These are phyloP conservation scores for Malassezia sp. DNA, from an alignment of 1,284 basidiomycete genomes.

Conservation along the genomic window DNA sequence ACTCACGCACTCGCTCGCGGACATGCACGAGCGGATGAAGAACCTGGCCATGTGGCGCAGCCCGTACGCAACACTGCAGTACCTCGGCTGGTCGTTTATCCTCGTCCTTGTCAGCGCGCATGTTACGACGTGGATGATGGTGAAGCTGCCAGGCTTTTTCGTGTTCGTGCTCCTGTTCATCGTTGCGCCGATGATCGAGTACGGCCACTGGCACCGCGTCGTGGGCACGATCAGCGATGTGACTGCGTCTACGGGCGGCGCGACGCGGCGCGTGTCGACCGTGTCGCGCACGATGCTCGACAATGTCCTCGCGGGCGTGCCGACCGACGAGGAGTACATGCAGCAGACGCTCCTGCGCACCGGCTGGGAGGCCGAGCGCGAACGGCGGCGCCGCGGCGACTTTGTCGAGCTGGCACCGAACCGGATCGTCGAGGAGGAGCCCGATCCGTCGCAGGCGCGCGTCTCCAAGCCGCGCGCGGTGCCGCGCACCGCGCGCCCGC, in stretches of 20 bases:
- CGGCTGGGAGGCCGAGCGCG: constrained; percentile 17
- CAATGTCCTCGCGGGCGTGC: constrained; percentile 18
- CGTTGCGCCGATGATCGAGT: constrained; percentile 20
- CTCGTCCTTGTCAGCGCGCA: constrained; percentile 13
- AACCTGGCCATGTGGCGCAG: constrained; percentile 22
- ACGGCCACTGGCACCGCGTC: constrained; percentile 12
- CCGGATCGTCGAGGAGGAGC: constrained; percentile 11
- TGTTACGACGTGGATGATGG: constrained; percentile 15
- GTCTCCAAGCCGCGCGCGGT: not conserved
- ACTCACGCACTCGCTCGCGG: constrained; percentile 16
- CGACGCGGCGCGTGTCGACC: no score
- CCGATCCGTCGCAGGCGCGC: not conserved
- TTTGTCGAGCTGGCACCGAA: constrained; percentile 4
- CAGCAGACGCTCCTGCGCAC: not conserved
- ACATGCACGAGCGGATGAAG: constrained; percentile 22
- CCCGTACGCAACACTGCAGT: constrained; percentile 17
- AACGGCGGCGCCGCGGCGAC: constrained; percentile 10
- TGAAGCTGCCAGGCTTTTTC: constrained; percentile 12
- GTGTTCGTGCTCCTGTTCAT: constrained; percentile 19
- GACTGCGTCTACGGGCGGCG: not conserved
- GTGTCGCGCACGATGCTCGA: constrained; percentile 17
- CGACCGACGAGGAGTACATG: constrained; percentile 22
- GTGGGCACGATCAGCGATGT: not conserved
- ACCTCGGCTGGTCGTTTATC: constrained; percentile 16
- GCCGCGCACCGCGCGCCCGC: not conserved